Conservation (phyloP, 1,284 basidiomycete species). For the Ceratobasidium sp. region DNA sequence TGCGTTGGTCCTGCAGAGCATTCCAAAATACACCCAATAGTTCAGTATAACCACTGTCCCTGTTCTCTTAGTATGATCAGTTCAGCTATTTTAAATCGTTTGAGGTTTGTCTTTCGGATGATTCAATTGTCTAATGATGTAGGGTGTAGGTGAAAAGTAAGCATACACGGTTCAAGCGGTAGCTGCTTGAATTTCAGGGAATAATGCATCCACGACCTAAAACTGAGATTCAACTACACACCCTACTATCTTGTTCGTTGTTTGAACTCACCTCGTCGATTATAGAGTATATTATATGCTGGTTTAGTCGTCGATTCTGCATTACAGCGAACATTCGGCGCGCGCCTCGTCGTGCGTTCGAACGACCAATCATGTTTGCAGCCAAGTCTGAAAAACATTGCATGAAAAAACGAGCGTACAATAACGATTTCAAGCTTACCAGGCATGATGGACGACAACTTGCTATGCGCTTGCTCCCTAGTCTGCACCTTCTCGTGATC, state of each 20-base stretch:
- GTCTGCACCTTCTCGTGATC: constrained; percentile 83
- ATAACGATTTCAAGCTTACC: constrained; percentile 64
- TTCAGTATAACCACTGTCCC: too few species aligned
- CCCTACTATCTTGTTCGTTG: constrained; percentile 32
- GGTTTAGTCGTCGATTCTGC: constrained; percentile 92
- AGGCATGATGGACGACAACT: constrained; percentile 90
- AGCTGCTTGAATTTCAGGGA: constrained; percentile 63
- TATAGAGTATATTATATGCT: constrained; percentile 89
- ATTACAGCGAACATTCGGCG: constrained; percentile 91
- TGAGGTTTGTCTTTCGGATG: too few species aligned
- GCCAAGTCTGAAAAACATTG: constrained; percentile 76
- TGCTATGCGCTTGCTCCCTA: constrained; percentile 86
- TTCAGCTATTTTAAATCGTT: too few species aligned
- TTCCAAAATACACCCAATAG: not conserved
- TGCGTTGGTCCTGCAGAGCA: not conserved
- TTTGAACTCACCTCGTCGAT: constrained; percentile 80
- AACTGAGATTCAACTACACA: constrained; percentile 8
- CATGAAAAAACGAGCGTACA: not conserved
- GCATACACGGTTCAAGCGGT: too few species aligned
- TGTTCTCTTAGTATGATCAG: too few species aligned
- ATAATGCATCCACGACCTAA: constrained; percentile 72
- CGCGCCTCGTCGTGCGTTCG: constrained; percentile 92
- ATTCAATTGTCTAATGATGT: too few species aligned
- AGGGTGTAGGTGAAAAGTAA: too few species aligned
- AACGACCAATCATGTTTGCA: constrained; percentile 95